Base-by-base conservation (phyloP, 2,329 filamentous ascomycete genomes). In the Epichloe elymi region DNA sequence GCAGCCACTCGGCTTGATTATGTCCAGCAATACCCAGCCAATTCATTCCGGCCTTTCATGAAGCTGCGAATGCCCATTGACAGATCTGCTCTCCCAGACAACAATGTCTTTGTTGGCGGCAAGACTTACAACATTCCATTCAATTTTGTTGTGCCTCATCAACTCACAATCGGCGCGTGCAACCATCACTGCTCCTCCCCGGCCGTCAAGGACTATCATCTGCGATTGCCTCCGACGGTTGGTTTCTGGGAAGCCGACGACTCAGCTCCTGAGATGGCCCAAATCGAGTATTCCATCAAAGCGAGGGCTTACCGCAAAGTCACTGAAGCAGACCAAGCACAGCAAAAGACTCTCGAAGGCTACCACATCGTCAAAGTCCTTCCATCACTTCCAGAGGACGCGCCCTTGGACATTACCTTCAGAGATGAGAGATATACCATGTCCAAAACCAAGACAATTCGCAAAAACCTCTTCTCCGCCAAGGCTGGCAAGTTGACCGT, bases 91-190 rank as follows among this genome's bases (percentile, higher is more conserved):
- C 73, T 79, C 49, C 77, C 77, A 2, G 62, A 64, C 7, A 65
- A 71, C 19, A 65, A 70, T 36, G 58, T 77, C 33, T 73, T 79
- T 53, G 65, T 73, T 61, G 66, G 70, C n/a, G 74, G 70, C 2
- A 61, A 62, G 55, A 69, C 67, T 26, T 76, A 78, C 62, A 69
- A 59, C 14, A 62, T 81, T 23, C 77, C 77, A n/a, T 78, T 81
- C 66, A 65, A 77, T 65, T 81, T 81, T 56, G 72, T 80, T 52
- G 71, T 81, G 15, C 78, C 78, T n/a, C 67, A 69, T 56, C 72
- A 79, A 50, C 72, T 81, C 53, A 80, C 77, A 17, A 67, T 80
- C 47, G 71, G 70, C 53, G 75, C 77, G 17, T 81, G 78, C 67
- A 73, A 66, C 57, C 77, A 80, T 65, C 57, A 61, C 30, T 68